Evolutionary conservation across 148 eudicot genomes (phyloP).

Genomic region (Dysphania ambrosioides): DNA sequence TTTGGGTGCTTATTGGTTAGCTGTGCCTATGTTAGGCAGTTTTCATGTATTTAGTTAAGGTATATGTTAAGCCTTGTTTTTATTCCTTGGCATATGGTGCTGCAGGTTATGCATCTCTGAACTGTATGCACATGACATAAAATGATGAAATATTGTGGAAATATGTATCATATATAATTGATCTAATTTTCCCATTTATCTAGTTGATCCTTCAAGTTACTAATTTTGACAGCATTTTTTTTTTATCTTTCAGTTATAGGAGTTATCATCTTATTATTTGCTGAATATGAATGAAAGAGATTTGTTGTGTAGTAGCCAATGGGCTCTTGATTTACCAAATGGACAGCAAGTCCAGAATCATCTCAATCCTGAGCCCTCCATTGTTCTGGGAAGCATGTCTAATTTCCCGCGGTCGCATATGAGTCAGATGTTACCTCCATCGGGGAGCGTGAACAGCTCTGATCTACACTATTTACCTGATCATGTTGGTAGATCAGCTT

Average conservation of each 20-base stretch:
- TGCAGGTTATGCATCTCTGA: neutral
- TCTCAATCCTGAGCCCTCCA: constrained; percentile 57
- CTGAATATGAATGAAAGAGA: constrained; percentile 66
- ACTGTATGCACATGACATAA: neutral
- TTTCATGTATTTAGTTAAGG: too few relatives aligned
- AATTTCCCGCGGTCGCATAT: constrained; percentile 49
- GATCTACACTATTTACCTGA: constrained; percentile 44
- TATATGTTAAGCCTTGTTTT: too few relatives aligned
- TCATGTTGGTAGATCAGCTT: constrained; percentile 42
- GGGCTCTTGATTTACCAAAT: constrained; percentile 47
- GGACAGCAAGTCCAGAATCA: constrained; percentile 58
- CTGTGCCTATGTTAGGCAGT: too few relatives aligned
- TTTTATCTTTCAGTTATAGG: constrained; percentile 15
- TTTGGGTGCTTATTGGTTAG: too few relatives aligned
- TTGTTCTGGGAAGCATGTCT: constrained; percentile 40
- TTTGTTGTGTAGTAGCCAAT: constrained; percentile 47
- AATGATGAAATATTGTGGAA: neutral
- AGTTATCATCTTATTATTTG: constrained; percentile 1
- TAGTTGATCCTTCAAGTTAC: neutral
- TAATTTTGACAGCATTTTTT: neutral
- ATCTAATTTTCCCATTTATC: neutral
- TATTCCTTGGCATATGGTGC: neutral
- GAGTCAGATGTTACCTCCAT: constrained; percentile 43
- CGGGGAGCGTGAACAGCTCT: constrained; percentile 44
- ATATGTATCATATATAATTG: neutral